Conservation (phyloP, 805 yeast genomes). For the Metschnikowia continentalis region DNA sequence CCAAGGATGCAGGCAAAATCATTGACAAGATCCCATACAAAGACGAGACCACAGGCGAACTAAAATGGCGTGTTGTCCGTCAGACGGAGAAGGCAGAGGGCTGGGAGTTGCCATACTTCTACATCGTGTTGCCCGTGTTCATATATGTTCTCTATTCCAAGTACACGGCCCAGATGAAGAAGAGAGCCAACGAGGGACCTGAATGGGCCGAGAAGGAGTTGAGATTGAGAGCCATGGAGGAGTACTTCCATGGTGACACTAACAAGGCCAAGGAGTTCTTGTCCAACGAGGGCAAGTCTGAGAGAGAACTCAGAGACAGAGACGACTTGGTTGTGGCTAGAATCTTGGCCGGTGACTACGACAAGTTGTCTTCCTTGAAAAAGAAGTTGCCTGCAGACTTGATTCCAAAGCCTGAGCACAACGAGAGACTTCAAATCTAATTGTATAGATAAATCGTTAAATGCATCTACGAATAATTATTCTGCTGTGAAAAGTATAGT, state of each 20-base stretch:
- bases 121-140: constrained; percentile 67
- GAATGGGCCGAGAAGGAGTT: constrained; percentile 86
- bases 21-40: constrained; percentile 82
- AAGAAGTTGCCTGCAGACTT: constrained; percentile 41
- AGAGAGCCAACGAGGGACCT: constrained; percentile 41
- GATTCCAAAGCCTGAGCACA: constrained; percentile 31
- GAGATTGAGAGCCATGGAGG: constrained; percentile 68
- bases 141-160: constrained; percentile 50
- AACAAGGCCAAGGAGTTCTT: constrained; percentile 51
- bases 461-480: constrained; percentile 3
- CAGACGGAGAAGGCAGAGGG: constrained; percentile 73
- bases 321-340: constrained; percentile 79
- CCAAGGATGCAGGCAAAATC: constrained; percentile 53
- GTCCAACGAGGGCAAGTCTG: constrained; percentile 48
- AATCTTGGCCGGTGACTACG: constrained; percentile 81
- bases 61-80: constrained; percentile 74
- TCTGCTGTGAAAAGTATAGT: not conserved
- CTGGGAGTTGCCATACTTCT: constrained; percentile 76
- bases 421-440: constrained; percentile 34
- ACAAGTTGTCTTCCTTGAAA: constrained; percentile 58
- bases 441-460: constrained; percentile 3
- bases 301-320: constrained; percentile 57
- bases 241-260: constrained; percentile 50
- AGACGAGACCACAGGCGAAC: constrained; percentile 72
- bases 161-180: constrained; percentile 41